phyloP scores from a whole-genome alignment of 164 flowering plant species.

The Chimonanthus praecox region DNA sequence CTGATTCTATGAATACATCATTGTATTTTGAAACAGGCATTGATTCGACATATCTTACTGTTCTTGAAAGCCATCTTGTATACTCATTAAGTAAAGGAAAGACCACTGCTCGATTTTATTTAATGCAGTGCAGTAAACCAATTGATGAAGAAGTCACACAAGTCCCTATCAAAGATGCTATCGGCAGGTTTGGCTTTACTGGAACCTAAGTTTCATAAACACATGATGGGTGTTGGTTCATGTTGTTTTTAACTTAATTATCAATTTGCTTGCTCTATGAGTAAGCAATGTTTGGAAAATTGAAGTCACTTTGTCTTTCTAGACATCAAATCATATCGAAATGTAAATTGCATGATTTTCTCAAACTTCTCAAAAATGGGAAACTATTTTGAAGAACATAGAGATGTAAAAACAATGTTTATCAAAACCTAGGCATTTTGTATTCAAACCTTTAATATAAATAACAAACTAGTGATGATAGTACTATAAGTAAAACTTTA shows the following conservation, averaged over 20 bases:
- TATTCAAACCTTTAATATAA: no score
- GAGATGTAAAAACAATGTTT: no score
- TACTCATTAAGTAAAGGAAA: slow-evolving; percentile 65
- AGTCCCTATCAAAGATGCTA: slow-evolving; percentile 49
- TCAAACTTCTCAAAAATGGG: no score
- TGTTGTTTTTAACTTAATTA: background rate
- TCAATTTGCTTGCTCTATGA: background rate
- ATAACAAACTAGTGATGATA: no score
- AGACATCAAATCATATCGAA: no score
- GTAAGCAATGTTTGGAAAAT: no score
- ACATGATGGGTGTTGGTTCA: background rate
- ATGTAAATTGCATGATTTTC: no score
- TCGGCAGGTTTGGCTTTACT: slow-evolving; percentile 45
- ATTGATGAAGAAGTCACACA: slow-evolving; percentile 15
- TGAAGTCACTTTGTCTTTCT: no score
- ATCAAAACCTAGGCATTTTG: no score
- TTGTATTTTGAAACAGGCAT: slow-evolving; percentile 44
- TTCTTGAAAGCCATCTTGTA: slow-evolving; percentile 49
- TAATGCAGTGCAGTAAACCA: slow-evolving; percentile 45
- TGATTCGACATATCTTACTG: slow-evolving; percentile 31
- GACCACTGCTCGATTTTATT: slow-evolving; percentile 52
- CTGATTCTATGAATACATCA: slow-evolving; percentile 11
- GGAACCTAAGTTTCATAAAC: background rate
- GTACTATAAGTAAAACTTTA: no score
- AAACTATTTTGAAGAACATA: no score